phyloP scores from a whole-genome alignment of 2,329 filamentous ascomycete species.

The Capronia epimyces region DNA sequence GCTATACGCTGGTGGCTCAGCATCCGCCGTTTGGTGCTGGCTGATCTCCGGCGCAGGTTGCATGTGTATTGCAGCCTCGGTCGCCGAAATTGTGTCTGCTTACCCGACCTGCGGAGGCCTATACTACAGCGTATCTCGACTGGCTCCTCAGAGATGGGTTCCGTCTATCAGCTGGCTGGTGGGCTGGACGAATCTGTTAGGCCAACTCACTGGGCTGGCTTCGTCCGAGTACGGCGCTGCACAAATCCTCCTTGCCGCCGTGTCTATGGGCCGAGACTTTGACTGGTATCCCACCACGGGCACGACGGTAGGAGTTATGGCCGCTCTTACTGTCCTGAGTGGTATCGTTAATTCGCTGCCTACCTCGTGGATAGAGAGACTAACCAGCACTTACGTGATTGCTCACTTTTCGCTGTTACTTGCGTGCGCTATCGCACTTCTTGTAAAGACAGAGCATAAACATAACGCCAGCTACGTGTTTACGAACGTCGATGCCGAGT shows the following conservation, averaged over 20 bases:
- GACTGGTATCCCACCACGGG: too few species aligned
- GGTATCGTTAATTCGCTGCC: too few species aligned
- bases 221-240: too few species aligned
- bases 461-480: constrained; percentile 58
- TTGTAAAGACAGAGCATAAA: constrained; percentile 56
- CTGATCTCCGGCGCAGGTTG: constrained; percentile 56
- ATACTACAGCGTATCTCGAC: constrained; percentile 63
- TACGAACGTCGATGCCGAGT: constrained; percentile 55
- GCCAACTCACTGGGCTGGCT: constrained; percentile 38
- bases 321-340: background rate
- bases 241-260: constrained; percentile 47
- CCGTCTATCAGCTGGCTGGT: constrained; percentile 49
- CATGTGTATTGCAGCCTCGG: constrained; percentile 58
- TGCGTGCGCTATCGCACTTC: constrained; percentile 54
- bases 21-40: constrained; percentile 62
- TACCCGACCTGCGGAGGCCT: constrained; percentile 64
- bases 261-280: constrained; percentile 57
- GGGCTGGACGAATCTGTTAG: constrained; percentile 63
- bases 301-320: background rate
- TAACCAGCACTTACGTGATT: too few species aligned
- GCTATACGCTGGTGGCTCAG: constrained; percentile 52
- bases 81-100: constrained; percentile 61
- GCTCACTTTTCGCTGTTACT: constrained; percentile 52
- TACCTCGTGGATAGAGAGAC: too few species aligned
- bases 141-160: background rate